phyloP scores from a whole-genome alignment of 1,284 basidiomycete species.

The Trichosporon ovoides region DNA sequence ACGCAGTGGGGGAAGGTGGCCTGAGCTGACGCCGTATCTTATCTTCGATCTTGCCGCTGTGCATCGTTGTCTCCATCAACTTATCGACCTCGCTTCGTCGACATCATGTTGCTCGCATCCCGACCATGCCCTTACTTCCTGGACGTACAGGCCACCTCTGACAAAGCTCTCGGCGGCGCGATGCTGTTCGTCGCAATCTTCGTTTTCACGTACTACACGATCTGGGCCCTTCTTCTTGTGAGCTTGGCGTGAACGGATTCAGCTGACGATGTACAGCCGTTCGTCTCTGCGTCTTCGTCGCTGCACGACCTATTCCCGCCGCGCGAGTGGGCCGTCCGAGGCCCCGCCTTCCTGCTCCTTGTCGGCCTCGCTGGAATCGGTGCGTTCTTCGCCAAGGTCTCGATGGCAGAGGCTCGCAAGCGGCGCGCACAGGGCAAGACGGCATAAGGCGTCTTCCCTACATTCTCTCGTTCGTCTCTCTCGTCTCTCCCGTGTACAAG shows the following conservation, averaged over 20 bases:
- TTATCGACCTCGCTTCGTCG: too few species aligned
- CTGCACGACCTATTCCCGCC: conserved; percentile 74
- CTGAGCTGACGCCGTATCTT: neutral
- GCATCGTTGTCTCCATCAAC: too few species aligned
- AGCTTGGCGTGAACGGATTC: conserved; percentile 29
- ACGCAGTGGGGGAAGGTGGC: too few species aligned
- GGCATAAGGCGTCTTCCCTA: too few species aligned
- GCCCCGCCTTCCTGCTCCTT: conserved; percentile 76
- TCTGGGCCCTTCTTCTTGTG: conserved; percentile 82
- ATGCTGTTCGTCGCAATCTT: conserved; percentile 72
- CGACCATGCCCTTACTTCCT: neutral
- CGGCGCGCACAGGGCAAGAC: conserved; percentile 40
- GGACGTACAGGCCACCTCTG: conserved; percentile 61
- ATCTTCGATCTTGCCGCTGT: too few species aligned
- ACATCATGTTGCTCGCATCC: neutral
- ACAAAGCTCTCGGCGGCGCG: conserved; percentile 69
- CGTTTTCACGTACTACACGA: conserved; percentile 83
- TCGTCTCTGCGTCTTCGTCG: conserved; percentile 66
- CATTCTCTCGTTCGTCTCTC: neutral
- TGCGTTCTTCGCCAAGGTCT: conserved; percentile 68
- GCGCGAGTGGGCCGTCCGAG: conserved; percentile 81
- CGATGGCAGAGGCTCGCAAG: conserved; percentile 64
- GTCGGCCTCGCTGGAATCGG: conserved; percentile 71
- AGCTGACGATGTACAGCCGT: conserved; percentile 58
- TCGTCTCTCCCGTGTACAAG: neutral